These are phyloP conservation scores for Xylariales sp. DNA, from an alignment of 2,329 filamentous ascomycete genomes.

Conservation along the genomic window DNA sequence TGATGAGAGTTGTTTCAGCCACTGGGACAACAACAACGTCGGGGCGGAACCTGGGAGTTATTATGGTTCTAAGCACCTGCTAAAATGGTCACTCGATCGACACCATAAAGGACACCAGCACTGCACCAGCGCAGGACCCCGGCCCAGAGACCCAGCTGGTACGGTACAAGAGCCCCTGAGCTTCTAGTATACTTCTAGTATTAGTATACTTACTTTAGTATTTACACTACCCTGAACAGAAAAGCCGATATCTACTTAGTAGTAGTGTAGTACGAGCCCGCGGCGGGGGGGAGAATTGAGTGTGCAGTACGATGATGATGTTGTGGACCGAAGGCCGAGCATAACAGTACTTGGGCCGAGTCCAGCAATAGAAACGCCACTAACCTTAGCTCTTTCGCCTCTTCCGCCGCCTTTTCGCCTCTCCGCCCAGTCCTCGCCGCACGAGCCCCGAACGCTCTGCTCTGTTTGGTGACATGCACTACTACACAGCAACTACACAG, in stretches of 20 bases:
- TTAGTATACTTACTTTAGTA: no score
- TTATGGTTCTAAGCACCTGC: slow-evolving; percentile 27
- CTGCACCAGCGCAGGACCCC: not conserved
- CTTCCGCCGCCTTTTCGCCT: no score
- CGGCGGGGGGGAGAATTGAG: not conserved
- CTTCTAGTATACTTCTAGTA: no score
- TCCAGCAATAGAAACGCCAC: not conserved
- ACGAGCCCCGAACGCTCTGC: not conserved
- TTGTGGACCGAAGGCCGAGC: no score
- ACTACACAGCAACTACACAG: no score
- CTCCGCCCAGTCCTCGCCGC: not conserved
- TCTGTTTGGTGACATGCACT: not conserved
- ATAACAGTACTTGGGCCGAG: no score
- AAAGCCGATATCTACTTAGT: not conserved
- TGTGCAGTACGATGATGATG: no score
- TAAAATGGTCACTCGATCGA: slow-evolving; percentile 25
- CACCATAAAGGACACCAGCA: not conserved
- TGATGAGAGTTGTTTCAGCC: no score
- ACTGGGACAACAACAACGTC: slow-evolving; percentile 7
- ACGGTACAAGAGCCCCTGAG: slow-evolving; percentile 9
- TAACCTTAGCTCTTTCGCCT: not conserved
- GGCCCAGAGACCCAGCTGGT: not conserved
- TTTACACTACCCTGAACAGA: not conserved
- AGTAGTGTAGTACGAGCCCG: not conserved
- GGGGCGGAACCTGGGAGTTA: not conserved